Evolutionary conservation across 352 stramenopile genomes (phyloP).

Genomic region (Phytophthora pseudosyringae): DNA sequence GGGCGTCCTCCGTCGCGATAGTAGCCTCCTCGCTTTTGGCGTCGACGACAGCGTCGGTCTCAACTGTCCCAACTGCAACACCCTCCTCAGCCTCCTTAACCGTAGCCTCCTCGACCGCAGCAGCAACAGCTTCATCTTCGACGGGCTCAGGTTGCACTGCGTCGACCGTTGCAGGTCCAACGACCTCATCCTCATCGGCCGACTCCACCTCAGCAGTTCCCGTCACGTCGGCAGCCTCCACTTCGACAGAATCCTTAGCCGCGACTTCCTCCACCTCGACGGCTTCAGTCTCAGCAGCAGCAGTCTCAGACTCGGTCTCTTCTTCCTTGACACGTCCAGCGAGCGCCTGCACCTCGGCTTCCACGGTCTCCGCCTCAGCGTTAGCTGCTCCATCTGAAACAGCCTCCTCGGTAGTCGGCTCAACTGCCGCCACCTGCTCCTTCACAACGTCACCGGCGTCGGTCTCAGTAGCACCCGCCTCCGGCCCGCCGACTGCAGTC

Average conservation of each 20-base stretch:
- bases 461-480: neutral
- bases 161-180: neutral
- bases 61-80: neutral
- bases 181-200: neutral
- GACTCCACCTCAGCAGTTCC: constrained; percentile 1
- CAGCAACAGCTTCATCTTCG: neutral
- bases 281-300: neutral
- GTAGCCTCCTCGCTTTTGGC: neutral
- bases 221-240: neutral
- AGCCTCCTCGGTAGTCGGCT: neutral
- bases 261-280: neutral
- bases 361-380: neutral
- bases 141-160: neutral
- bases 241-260: neutral
- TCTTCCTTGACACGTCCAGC: neutral
- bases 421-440: neutral
- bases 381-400: neutral
- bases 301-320: neutral
- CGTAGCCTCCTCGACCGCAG: neutral
- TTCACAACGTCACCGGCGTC: neutral
- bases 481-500: neutral
- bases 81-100: neutral
- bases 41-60: neutral
- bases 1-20: neutral
- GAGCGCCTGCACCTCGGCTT: neutral